Conservation (phyloP, 805 yeast genomes). For the Candida coquimbonensis region DNA sequence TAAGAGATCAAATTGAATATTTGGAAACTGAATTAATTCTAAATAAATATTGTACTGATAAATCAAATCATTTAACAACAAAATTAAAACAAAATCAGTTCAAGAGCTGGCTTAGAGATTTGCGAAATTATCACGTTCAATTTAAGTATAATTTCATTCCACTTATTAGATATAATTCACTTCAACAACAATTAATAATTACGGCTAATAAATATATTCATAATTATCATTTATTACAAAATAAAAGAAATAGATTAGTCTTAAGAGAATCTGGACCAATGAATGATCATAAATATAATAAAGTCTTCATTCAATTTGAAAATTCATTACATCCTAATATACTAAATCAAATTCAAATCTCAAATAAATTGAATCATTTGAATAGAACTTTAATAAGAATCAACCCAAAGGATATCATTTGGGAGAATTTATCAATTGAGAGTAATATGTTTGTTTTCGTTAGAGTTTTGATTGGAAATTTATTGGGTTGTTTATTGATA, state of each 20-base stretch:
- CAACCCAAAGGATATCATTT: conserved; percentile 61
- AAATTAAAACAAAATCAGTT: not conserved
- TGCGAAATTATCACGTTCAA: conserved; percentile 7
- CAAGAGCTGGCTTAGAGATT: not conserved
- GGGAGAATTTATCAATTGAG: conserved; percentile 51
- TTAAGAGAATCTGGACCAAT: conserved; percentile 18
- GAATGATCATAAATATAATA: conserved; percentile 27
- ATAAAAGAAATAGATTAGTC: conserved; percentile 11
- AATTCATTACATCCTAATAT: conserved; percentile 51
- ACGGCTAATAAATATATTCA: conserved; percentile 3
- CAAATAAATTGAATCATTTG: conserved; percentile 35
- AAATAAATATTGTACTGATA: conserved; percentile 7
- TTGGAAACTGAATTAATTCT: conserved; percentile 30
- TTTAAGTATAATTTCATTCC: conserved; percentile 8
- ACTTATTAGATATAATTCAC: not conserved
- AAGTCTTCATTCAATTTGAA: conserved; percentile 58
- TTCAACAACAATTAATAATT: not conserved
- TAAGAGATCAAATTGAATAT: conserved; percentile 32
- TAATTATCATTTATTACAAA: conserved; percentile 6
- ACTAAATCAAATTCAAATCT: conserved; percentile 51
- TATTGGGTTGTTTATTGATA: conserved; percentile 41
- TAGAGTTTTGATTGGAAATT: conserved; percentile 39
- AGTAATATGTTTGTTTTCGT: conserved; percentile 30
- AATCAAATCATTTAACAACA: not conserved
- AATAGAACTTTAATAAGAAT: conserved; percentile 43